A percentile compares a stretch with the other conserved stretches of the same genome.
These are phyloP conservation scores for Tulasnella sp. DNA, from an alignment of 768 basidiomycete genomes.

Conservation along the genomic window DNA sequence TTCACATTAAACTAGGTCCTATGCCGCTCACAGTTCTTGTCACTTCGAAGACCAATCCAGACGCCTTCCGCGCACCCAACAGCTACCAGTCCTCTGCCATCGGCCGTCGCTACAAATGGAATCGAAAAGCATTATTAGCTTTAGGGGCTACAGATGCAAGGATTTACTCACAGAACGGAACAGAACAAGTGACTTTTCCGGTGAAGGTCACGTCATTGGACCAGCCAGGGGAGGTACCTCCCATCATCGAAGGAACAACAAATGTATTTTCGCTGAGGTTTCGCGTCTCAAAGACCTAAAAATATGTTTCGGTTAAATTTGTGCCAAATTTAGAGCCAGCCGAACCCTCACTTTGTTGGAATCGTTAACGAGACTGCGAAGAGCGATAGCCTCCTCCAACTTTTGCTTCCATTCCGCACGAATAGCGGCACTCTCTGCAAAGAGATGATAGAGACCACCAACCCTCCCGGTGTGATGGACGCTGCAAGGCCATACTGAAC, in stretches of 20 bases:
- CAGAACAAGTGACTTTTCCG: constrained; percentile 88
- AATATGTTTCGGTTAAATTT: neutral
- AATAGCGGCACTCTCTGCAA: constrained; percentile 65
- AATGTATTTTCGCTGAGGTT: constrained; percentile 85
- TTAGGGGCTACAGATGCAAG: neutral
- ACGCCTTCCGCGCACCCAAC: constrained; percentile 94
- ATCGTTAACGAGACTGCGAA: constrained; percentile 81
- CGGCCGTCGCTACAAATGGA: constrained; percentile 50
- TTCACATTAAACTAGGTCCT: neutral
- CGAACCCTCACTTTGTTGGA: constrained; percentile 51
- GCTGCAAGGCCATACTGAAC: constrained; percentile 76
- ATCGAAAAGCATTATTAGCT: neutral
- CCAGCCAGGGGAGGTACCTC: constrained; percentile 13
- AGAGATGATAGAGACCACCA: constrained; percentile 78
- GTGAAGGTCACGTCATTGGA: constrained; percentile 27
- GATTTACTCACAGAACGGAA: constrained; percentile 64
- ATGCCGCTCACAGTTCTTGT: constrained; percentile 57
- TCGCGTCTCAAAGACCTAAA: constrained; percentile 74
- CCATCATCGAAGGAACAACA: constrained; percentile 54
- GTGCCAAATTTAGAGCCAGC: neutral
- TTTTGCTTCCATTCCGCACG: constrained; percentile 84
- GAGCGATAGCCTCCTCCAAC: constrained; percentile 74
- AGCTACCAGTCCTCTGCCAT: constrained; percentile 77
- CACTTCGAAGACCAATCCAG: constrained; percentile 87
- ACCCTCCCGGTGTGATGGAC: constrained; percentile 80